A percentile compares a stretch with the other conserved stretches of the same genome.
phyloP scores from a whole-genome alignment of 1,139 yeast genomes.

The Saccharomyces hybrid region DNA sequence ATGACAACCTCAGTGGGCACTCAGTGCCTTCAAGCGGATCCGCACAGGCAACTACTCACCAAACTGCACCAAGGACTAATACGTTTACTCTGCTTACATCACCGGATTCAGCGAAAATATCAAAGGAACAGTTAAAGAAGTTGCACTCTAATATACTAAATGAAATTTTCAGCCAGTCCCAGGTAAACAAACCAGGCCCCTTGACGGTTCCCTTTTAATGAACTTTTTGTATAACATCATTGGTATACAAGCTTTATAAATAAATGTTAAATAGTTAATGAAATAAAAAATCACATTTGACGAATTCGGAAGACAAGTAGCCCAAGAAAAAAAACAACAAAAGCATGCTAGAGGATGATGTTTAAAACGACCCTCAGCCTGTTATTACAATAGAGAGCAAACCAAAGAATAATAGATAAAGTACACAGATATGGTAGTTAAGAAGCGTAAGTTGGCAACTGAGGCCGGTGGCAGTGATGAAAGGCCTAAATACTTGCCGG shows the following conservation, averaged over 20 bases:
- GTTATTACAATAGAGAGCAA: not conserved
- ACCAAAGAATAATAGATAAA: not conserved
- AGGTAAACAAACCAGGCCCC: conserved; percentile 1
- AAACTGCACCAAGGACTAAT: not conserved
- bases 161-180: conserved; percentile 2
- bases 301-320: not conserved
- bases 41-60: not conserved
- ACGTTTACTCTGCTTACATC: not conserved
- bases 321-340: not conserved
- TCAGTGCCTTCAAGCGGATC: not conserved
- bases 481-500: conserved; percentile 21
- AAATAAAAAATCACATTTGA: not conserved
- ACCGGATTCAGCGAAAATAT: not conserved
- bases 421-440: conserved; percentile 20
- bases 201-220: conserved; percentile 6
- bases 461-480: conserved; percentile 11
- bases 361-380: not conserved
- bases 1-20: not conserved
- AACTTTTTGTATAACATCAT: not conserved
- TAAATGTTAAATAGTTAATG: not conserved
- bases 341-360: not conserved
- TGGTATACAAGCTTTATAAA: not conserved
- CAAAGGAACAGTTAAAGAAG: not conserved
- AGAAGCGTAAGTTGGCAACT: conserved; percentile 18
- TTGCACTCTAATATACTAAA: not conserved